Percentiles rank a stretch among this genome's conserved stretches.
Conservation (phyloP, 495 filamentous ascomycete genomes). For the Aspergillus baeticus region DNA sequence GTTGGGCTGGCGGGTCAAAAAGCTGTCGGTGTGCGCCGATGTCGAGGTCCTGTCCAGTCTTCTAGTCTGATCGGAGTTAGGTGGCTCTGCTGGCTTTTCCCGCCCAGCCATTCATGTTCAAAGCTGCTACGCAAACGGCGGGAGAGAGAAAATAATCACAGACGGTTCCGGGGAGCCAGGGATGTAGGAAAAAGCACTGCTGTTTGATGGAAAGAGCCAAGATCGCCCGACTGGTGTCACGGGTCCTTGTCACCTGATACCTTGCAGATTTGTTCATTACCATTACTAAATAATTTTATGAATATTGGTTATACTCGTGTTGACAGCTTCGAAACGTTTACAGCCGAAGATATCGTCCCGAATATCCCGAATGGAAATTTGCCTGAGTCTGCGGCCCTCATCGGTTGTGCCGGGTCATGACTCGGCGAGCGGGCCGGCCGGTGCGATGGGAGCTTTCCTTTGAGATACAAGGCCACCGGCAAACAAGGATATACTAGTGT, state of each 20-base stretch:
- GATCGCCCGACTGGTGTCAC: constrained; percentile 11
- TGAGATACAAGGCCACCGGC: too few relatives aligned
- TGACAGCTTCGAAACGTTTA: too few relatives aligned
- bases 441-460: too few relatives aligned
- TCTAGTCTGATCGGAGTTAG: neutral
- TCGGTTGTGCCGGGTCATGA: too few relatives aligned
- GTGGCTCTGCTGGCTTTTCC: neutral
- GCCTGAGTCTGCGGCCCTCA: neutral
- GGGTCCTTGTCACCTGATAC: constrained; percentile 20
- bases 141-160: constrained; percentile 1
- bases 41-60: neutral
- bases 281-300: constrained; percentile 5
- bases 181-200: neutral
- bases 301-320: neutral
- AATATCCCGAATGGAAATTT: too few relatives aligned
- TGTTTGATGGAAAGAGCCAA: constrained; percentile 1
- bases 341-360: too few relatives aligned
- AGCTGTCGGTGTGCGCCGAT: neutral
- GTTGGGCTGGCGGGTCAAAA: neutral
- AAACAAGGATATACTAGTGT: too few relatives aligned
- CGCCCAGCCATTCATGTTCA: neutral
- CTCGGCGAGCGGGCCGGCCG: too few relatives aligned
- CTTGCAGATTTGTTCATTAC: neutral
- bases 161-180: neutral
- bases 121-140: neutral